Evolutionary conservation across 768 basidiomycete genomes (phyloP).

Genomic region (Megacollybia marginata): DNA sequence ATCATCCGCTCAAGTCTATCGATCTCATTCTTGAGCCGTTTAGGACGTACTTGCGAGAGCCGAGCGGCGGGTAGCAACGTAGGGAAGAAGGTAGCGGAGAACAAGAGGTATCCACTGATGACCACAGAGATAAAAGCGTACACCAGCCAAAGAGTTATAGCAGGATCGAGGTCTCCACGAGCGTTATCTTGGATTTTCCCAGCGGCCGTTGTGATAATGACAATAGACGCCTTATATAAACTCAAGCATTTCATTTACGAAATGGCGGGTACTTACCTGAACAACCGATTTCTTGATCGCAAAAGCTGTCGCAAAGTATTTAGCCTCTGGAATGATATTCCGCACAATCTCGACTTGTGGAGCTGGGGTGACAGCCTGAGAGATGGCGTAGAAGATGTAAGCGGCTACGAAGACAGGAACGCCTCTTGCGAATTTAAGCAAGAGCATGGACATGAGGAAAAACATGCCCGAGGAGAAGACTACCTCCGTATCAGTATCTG

Average conservation of each 20-base stretch:
- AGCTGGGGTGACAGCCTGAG: slow-evolving; percentile 31
- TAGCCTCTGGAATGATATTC: slow-evolving; percentile 32
- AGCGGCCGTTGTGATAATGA: slow-evolving; percentile 34
- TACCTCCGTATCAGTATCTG: slow-evolving; percentile 5
- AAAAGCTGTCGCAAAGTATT: slow-evolving; percentile 28
- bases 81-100: slow-evolving; percentile 16
- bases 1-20: slow-evolving; percentile 16
- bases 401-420: slow-evolving; percentile 33
- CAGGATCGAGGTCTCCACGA: slow-evolving; percentile 23
- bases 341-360: slow-evolving; percentile 32
- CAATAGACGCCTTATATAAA: slow-evolving; percentile 30
- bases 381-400: slow-evolving; percentile 34
- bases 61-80: slow-evolving; percentile 29
- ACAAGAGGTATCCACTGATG: slow-evolving; percentile 24
- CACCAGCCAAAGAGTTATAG: slow-evolving; percentile 30
- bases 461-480: slow-evolving; percentile 31
- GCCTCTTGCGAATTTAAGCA: slow-evolving; percentile 29
- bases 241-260: too few relatives aligned
- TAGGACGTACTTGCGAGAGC: slow-evolving; percentile 28
- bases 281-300: background rate
- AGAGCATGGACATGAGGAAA: slow-evolving; percentile 33
- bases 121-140: slow-evolving; percentile 30
- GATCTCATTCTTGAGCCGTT: slow-evolving; percentile 20
- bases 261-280: slow-evolving; percentile 1
- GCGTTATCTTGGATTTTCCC: slow-evolving; percentile 32